Evolutionary conservation across 192 early-diverging fungal species (phyloP).

Genomic region (Umbelopsis isabellina): DNA sequence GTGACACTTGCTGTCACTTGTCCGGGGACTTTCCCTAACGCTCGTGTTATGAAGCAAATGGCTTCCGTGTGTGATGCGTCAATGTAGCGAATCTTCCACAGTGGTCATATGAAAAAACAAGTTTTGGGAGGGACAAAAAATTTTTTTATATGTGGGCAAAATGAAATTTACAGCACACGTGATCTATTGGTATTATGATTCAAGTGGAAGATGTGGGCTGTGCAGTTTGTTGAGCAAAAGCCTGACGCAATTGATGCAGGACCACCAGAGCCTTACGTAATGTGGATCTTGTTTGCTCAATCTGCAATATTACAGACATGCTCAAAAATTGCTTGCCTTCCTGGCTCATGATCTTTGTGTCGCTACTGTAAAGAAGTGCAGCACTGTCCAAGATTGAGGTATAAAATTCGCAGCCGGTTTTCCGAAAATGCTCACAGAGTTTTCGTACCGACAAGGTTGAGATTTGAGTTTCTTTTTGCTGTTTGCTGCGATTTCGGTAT

Average conservation of each 20-base stretch:
- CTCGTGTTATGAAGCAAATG: background rate
- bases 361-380: background rate
- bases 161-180: background rate
- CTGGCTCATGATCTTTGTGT: slow-evolving; percentile 8
- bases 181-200: background rate
- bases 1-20: slow-evolving; percentile 38
- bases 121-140: background rate
- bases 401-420: slow-evolving; percentile 15
- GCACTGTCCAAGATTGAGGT: slow-evolving; percentile 9
- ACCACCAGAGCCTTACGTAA: background rate
- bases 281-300: slow-evolving; percentile 2
- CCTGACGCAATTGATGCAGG: slow-evolving; percentile 4
- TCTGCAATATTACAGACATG: slow-evolving; percentile 2
- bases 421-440: slow-evolving; percentile 9
- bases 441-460: slow-evolving; percentile 1
- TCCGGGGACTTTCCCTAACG: slow-evolving; percentile 30
- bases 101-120: slow-evolving; percentile 15
- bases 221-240: background rate
- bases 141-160: background rate
- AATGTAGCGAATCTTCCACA: slow-evolving; percentile 24
- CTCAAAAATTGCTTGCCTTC: background rate
- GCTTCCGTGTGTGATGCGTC: slow-evolving; percentile 22
- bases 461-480: slow-evolving; percentile 8
- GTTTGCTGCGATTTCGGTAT: background rate
- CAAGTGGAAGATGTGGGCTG: background rate